Conservation (phyloP, 139 green algal species). For the Chlorella ohadii region DNA sequence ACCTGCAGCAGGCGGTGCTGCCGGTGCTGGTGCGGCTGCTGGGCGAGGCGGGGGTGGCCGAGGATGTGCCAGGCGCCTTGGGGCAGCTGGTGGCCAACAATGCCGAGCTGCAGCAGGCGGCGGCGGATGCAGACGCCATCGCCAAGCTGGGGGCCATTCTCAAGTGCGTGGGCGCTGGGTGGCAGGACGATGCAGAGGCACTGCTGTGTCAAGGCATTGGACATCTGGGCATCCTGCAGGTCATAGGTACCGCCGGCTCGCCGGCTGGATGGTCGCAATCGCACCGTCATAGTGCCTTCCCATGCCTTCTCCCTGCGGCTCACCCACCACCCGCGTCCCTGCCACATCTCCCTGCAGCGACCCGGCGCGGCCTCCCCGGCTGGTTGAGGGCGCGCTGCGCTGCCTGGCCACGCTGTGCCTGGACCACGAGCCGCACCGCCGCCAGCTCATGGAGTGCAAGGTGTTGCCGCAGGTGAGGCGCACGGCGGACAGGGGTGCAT, state of each 20-base stretch:
- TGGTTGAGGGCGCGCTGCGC: conserved; percentile 62
- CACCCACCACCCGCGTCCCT: background rate
- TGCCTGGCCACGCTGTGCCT: conserved; percentile 74
- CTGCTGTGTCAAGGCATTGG: too few relatives aligned
- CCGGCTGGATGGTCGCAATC: too few relatives aligned
- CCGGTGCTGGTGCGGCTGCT: conserved; percentile 72
- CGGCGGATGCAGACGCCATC: conserved; percentile 70
- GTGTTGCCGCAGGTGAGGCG: conserved; percentile 61
- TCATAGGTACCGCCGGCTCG: too few relatives aligned
- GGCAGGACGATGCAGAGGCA: too few relatives aligned
- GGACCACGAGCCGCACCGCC: conserved; percentile 59
- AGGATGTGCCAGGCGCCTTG: conserved; percentile 63
- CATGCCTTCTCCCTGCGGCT: background rate
- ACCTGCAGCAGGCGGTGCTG: conserved; percentile 50
- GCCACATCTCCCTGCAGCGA: background rate
- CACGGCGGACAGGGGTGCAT: too few relatives aligned
- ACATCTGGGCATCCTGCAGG: too few relatives aligned
- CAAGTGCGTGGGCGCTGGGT: background rate
- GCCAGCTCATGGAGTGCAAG: conserved; percentile 71
- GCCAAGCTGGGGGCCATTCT: conserved; percentile 61
- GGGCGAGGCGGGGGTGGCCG: conserved; percentile 43
- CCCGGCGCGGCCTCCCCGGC: background rate
- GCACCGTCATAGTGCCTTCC: too few relatives aligned
- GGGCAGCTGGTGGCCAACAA: conserved; percentile 43
- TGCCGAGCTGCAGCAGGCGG: conserved; percentile 37